Conservation (phyloP, 116 monocot species). For the Iris pallida region DNA sequence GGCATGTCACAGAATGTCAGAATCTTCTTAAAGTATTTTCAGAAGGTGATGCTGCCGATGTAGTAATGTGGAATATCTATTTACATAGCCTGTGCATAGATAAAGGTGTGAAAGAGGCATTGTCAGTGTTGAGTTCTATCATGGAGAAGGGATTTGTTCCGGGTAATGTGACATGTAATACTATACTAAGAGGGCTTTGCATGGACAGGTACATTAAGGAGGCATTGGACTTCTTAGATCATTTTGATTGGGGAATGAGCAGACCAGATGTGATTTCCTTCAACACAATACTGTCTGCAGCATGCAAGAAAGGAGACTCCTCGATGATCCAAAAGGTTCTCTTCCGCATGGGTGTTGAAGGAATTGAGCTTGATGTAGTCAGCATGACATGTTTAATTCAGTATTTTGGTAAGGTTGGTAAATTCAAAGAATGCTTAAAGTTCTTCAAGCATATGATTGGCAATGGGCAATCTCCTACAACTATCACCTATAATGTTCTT, state of each 20-base stretch:
- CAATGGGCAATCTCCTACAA: slow-evolving; percentile 21
- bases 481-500: slow-evolving; percentile 39
- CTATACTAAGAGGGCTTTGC: slow-evolving; percentile 55
- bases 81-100: slow-evolving; percentile 45
- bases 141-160: slow-evolving; percentile 31
- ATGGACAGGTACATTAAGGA: slow-evolving; percentile 37
- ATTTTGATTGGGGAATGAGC: slow-evolving; percentile 14
- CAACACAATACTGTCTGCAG: slow-evolving; percentile 49
- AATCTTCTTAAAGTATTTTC: slow-evolving; percentile 22
- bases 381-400: slow-evolving; percentile 42
- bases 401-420: slow-evolving; percentile 28
- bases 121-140: slow-evolving; percentile 19
- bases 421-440: slow-evolving; percentile 11
- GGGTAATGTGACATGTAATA: slow-evolving; percentile 45
- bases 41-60: slow-evolving; percentile 17
- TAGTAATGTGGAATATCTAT: slow-evolving; percentile 48
- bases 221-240: slow-evolving; percentile 37
- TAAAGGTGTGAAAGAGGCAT: slow-evolving; percentile 24
- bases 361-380: slow-evolving; percentile 27
- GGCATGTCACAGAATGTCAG: slow-evolving; percentile 26
- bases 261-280: slow-evolving; percentile 50
- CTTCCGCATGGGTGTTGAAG: slow-evolving; percentile 28
- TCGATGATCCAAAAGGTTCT: slow-evolving; percentile 35
- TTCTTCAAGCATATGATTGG: slow-evolving; percentile 36
- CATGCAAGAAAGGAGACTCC: slow-evolving; percentile 42